Percentiles rank a stretch among this genome's conserved stretches.
Conservation (phyloP, 2,329 filamentous ascomycete genomes). For the Fusarium solani-melongenae region DNA sequence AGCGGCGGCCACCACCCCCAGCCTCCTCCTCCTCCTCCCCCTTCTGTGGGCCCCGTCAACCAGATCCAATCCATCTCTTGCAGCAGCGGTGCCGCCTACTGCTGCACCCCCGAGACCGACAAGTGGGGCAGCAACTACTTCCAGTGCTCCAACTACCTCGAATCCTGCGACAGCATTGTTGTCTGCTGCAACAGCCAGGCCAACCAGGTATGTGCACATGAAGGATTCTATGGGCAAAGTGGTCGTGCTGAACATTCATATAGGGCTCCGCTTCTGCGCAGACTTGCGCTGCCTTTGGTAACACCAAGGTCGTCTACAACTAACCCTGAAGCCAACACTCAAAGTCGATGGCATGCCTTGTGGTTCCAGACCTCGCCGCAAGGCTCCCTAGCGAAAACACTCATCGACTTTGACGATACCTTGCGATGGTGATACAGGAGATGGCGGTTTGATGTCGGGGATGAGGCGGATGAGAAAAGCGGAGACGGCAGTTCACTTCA, state of each 20-base stretch:
- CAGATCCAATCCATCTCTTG: not conserved
- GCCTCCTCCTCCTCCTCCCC: not conserved
- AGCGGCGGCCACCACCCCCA: not conserved
- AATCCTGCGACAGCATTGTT: not conserved
- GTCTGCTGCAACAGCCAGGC: conserved; percentile 17
- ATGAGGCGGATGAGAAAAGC: not conserved
- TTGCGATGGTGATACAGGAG: not conserved
- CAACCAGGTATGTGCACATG: not conserved
- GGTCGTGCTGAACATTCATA: not conserved
- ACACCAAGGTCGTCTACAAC: not conserved
- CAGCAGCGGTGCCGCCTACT: conserved; percentile 6
- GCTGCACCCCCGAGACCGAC: conserved; percentile 1
- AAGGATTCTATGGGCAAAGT: not conserved
- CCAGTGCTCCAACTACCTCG: not conserved
- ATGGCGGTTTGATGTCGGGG: not conserved
- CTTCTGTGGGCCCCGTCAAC: not conserved
- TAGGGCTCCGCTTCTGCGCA: not conserved
- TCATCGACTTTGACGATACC: not conserved
- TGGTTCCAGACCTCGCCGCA: not conserved
- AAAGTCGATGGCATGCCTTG: not conserved
- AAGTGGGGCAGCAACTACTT: not conserved
- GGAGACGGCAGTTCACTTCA: not conserved
- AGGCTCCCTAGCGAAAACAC: not conserved
- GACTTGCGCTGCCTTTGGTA: not conserved
- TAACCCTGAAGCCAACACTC: not conserved